phyloP scores from a whole-genome alignment of 2,329 filamentous ascomycete genomes.

The Xylariales sp. region DNA sequence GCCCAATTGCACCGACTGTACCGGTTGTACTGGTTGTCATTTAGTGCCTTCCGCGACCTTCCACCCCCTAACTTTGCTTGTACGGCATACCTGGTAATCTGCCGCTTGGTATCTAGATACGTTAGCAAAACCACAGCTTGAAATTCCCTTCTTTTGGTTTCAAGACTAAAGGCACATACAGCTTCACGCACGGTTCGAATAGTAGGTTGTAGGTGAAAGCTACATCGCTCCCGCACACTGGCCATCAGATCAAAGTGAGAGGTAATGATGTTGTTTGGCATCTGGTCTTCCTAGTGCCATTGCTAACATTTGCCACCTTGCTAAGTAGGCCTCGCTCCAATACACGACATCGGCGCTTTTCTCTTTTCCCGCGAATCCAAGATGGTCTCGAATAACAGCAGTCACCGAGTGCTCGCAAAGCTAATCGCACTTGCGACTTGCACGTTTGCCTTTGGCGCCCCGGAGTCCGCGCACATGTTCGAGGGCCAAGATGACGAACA shows the following conservation, averaged over 20 bases:
- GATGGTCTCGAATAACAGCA: background rate
- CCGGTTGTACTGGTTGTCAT: background rate
- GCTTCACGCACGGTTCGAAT: background rate
- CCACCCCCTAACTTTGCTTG: background rate
- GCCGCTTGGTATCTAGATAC: background rate
- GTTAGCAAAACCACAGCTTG: background rate
- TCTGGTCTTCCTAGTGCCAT: background rate
- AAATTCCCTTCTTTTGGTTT: background rate
- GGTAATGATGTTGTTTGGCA: background rate
- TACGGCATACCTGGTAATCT: background rate
- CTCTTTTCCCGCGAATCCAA: background rate
- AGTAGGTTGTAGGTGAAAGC: background rate
- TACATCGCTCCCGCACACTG: background rate
- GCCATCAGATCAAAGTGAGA: background rate
- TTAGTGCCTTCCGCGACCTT: slow-evolving; percentile 5
- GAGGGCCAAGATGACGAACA: background rate
- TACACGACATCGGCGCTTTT: background rate
- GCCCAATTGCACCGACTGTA: background rate
- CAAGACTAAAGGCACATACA: slow-evolving; percentile 7
- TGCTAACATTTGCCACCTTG: background rate
- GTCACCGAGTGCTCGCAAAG: background rate
- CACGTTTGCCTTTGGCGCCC: background rate
- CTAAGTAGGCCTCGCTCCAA: background rate
- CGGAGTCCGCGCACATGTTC: background rate
- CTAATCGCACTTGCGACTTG: background rate